Evolutionary conservation across 78 protist species (phyloP).

Genomic region (Monosiga brevicollis): DNA sequence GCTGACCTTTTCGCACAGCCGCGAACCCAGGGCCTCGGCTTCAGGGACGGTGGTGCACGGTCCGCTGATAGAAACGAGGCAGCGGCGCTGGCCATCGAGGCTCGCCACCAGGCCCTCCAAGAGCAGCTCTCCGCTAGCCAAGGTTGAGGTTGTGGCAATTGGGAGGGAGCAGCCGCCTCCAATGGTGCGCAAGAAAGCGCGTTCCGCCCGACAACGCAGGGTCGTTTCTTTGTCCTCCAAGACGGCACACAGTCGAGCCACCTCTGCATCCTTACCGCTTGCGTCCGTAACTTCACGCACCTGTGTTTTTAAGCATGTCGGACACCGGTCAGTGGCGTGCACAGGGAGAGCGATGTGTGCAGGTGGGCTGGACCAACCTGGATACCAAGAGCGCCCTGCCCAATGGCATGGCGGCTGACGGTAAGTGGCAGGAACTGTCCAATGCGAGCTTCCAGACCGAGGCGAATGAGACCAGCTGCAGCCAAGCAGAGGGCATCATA

Average conservation of each 20-base stretch:
- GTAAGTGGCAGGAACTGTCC: not conserved
- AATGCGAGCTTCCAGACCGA: conserved; percentile 23
- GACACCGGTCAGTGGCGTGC: no score
- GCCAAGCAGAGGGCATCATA: conserved; percentile 46
- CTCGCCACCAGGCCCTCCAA: not conserved
- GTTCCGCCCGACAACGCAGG: not conserved
- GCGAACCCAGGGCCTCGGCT: not conserved
- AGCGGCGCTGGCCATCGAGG: conserved; percentile 2
- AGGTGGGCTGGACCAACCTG: no score
- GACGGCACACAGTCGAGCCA: not conserved
- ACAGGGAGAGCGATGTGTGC: no score
- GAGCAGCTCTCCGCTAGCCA: not conserved
- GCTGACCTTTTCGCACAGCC: not conserved
- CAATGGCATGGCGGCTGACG: not conserved
- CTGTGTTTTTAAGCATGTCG: not conserved
- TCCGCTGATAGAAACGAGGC: not conserved
- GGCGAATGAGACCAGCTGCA: conserved; percentile 40
- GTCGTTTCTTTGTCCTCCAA: not conserved
- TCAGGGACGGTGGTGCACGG: not conserved
- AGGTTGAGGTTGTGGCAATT: conserved; percentile 1
- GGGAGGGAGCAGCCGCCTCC: conserved; percentile 56
- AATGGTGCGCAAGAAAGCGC: conserved; percentile 23
- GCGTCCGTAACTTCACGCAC: conserved; percentile 4
- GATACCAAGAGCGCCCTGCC: not conserved
- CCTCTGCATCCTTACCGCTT: conserved; percentile 9